A percentile compares a stretch with the other conserved stretches of the same genome.
These are phyloP conservation scores for Rosa multiflora DNA, from an alignment of 306 rosid genomes.

Conservation along the genomic window DNA sequence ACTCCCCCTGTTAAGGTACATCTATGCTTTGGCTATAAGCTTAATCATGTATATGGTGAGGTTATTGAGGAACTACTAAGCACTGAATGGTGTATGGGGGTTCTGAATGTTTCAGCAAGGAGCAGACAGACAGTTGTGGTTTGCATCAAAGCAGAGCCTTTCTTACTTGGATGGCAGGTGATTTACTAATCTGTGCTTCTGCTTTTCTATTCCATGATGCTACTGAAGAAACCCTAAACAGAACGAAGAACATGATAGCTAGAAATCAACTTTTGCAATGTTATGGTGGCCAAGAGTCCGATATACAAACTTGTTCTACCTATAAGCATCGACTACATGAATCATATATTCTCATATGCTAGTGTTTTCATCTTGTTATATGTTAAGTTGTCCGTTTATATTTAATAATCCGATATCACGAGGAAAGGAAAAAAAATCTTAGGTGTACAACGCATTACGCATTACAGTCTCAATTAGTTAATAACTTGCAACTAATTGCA, in stretches of 20 bases:
- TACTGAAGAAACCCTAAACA: neutral
- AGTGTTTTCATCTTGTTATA: neutral
- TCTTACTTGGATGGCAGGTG: slow-evolving; percentile 99
- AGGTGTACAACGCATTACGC: neutral
- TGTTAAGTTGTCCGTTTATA: neutral
- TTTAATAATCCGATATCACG: neutral
- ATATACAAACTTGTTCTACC: neutral
- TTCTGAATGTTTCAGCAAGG: slow-evolving; percentile 62
- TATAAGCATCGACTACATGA: neutral
- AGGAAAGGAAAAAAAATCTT: neutral
- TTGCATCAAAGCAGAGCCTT: slow-evolving; percentile 97
- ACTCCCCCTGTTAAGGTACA: slow-evolving; percentile 89
- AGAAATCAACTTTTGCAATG: neutral
- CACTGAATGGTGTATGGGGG: neutral
- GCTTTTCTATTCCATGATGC: neutral
- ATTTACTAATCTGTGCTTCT: neutral
- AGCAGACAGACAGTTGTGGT: slow-evolving; percentile 82
- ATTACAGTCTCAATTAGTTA: too few relatives aligned
- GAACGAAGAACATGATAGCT: neutral
- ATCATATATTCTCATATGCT: neutral
- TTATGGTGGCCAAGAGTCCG: neutral
- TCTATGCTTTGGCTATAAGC: neutral
- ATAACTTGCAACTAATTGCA: neutral
- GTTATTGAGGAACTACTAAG: neutral
- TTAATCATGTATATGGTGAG: neutral